Conservation (phyloP, 1,139 yeast genomes). For the Candida gigantensis region DNA sequence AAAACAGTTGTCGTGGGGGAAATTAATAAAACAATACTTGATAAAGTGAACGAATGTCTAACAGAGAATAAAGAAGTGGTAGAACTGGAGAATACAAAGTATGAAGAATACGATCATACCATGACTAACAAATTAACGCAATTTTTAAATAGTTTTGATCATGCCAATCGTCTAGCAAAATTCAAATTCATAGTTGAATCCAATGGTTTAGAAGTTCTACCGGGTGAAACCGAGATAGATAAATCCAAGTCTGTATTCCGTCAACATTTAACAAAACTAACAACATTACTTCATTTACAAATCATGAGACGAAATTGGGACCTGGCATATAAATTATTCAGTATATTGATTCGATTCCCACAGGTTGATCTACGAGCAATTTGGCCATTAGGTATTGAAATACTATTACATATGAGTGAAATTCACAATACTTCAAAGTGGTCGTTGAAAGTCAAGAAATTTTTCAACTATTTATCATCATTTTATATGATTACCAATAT, state of each 20-base stretch:
- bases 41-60: constrained; percentile 11
- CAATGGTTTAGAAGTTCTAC: constrained; percentile 36
- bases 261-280: constrained; percentile 35
- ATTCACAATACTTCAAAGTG: background rate
- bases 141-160: constrained; percentile 23
- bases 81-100: constrained; percentile 10
- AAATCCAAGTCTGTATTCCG: constrained; percentile 13
- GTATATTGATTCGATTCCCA: constrained; percentile 48
- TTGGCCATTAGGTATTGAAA: constrained; percentile 60
- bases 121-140: constrained; percentile 17
- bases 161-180: constrained; percentile 23
- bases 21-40: constrained; percentile 4
- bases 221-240: constrained; percentile 14
- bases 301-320: constrained; percentile 54
- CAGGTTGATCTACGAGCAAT: constrained; percentile 52
- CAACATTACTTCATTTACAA: constrained; percentile 35
- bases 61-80: constrained; percentile 14
- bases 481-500: constrained; percentile 22
- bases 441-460: constrained; percentile 27
- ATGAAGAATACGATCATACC: constrained; percentile 10
- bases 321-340: constrained; percentile 52
- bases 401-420: constrained; percentile 19
- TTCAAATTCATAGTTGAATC: constrained; percentile 25
- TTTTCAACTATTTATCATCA: constrained; percentile 38
- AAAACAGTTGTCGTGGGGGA: background rate